Conservation (phyloP, 2,329 filamentous ascomycete genomes). For the Colletotrichum sp. region DNA sequence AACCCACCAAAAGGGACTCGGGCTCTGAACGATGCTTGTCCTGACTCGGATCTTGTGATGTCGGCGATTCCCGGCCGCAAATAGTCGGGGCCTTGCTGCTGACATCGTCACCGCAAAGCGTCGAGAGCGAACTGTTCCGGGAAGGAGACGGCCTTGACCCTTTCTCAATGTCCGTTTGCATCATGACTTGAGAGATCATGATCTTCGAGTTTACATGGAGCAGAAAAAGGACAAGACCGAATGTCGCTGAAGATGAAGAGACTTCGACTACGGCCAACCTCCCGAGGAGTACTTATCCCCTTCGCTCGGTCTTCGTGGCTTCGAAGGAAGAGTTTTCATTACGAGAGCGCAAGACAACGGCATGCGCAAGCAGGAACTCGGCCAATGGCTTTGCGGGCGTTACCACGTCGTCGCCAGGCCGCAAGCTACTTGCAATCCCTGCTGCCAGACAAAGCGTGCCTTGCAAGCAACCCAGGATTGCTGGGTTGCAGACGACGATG, state of each 20-base stretch:
- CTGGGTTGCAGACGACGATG: background rate
- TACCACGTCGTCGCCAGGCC: background rate
- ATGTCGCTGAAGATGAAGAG: background rate
- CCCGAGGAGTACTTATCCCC: background rate
- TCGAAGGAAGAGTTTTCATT: background rate
- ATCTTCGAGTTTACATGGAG: background rate
- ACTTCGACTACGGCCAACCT: background rate
- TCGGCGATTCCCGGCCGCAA: background rate
- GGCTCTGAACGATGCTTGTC: background rate
- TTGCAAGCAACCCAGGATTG: background rate
- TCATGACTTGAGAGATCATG: background rate
- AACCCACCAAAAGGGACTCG: background rate
- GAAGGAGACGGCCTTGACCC: background rate
- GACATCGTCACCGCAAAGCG: background rate
- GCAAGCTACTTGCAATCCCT: background rate
- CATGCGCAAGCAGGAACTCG: background rate
- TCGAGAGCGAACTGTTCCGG: background rate
- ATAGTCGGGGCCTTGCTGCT: background rate
- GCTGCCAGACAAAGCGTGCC: background rate
- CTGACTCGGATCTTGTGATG: background rate
- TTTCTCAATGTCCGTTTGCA: background rate
- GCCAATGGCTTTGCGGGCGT: background rate
- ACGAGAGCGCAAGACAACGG: background rate
- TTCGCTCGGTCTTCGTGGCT: background rate
- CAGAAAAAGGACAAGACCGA: background rate